Evolutionary conservation across 2,329 filamentous ascomycete genomes (phyloP), one percentile per base, ranked within the genome.

Genomic region (Aspergillus neoniger): DNA sequence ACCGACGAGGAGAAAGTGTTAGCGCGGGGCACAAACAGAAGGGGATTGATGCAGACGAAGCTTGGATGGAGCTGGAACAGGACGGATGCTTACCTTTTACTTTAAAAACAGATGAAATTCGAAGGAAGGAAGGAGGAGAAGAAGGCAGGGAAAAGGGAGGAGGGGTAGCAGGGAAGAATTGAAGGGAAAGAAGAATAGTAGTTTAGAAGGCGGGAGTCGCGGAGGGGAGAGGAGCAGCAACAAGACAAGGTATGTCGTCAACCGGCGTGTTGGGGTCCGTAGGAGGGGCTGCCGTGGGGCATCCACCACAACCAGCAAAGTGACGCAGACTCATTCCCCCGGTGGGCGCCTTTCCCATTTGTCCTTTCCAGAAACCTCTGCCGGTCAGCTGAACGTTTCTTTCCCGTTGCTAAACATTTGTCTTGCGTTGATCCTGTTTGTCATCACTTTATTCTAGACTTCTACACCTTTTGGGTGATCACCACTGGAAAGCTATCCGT

Each of bases 221-320:
- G 55, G 52, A 51, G 55, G 25, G 30, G 44, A 44, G 17, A 21
- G 41, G 49, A 58, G 58, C 48, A 44, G 44, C 38, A 21, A 54
- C 56, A 50, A 54, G 56, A 53, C 60, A 60, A 61, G 55, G 61
- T 61, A 66, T 67, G 64, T 59, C 65, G 65, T 66, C 63, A 63
- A 65, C 58, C 51, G 65, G 65, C 59, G 49, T 67, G 63, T 61
- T 67, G 65, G 61, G 63, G 61, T 67, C 65, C 65, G 65, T 63
- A 28, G 58, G 65, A 65, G 62, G 64, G 62, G 63, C 64, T 52
- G 55, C 54, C 59, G 59, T 62, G 32, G 32, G 32, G 32, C 25
- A 41, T 23, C 53, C 51, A 23, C 32, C 17, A 23, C 15, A 38
- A 28, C 19, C 51, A 53, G 51, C 30, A 53, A 53, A 41, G 23